Evolutionary conservation across 257 asterid species (phyloP), one percentile per base, ranked within the genome.

Genomic region (Przewalskia tangutica): DNA sequence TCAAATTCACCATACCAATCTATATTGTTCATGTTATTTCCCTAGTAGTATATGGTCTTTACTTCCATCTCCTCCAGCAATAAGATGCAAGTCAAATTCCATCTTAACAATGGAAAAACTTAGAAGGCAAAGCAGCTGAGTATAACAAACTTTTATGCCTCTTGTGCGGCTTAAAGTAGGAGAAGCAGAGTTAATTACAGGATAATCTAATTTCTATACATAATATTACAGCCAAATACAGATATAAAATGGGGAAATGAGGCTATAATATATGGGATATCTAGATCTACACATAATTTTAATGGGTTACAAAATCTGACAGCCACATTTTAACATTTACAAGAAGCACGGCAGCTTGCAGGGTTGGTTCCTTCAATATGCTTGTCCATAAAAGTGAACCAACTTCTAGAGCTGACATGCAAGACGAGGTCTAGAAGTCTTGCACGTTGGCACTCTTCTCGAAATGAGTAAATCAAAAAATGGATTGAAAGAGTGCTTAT

Each of bases 271-370:
- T 75, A 75, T 27, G 62, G 63, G 63, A 77, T 18, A 87, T 68
- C 82, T 83, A 80, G 78, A 73, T 46, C 89, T 75, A 75, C 80
- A 51, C 73, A 54, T 77, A 77, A 77, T 27, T 66, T 80, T 66
- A 63, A 68, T 83, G 51, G 82, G 81, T 65, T 48, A 73, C 89
- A 84, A 86, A 87, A 87, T 68, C 82, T 77, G 66, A 59, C 76
- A 40, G 73, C 44, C 38, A 77, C 23, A 46, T 18, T 62, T 36
- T 50, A 4, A 4, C 80, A 75, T 75, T 75, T 75, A 75, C 80
- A 75, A 50, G 46, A 40, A 51, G 46, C 62, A 50, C 50, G 63
- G 60, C 60, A 75, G 63, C 46, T 23, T 50, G 80, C 59, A 48
- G 48, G 46, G 20, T 51, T 75, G 63, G 63, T 27, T 75, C 46